Base-by-base conservation (phyloP, 495 filamentous ascomycete genomes). In the Tuber magnatum region DNA sequence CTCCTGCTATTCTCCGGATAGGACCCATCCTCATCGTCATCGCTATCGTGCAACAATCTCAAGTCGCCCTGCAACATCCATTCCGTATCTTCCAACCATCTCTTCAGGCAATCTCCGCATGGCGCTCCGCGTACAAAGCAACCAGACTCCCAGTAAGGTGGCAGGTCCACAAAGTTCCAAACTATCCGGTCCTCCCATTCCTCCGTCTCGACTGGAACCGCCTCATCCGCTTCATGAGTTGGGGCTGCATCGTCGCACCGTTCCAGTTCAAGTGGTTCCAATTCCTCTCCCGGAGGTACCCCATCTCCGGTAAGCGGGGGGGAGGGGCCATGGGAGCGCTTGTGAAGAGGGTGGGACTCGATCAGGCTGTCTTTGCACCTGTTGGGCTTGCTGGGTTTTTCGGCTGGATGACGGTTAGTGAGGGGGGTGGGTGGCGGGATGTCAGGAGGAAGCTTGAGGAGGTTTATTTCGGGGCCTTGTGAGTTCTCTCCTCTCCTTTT, bases 181-280 rank as follows among this genome's bases (percentile, higher is more conserved):
- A n/a, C n/a, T n/a, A n/a, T n/a, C n/a, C n/a, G n/a, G n/a, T n/a
- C n/a, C n/a, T n/a, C n/a, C n/a, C n/a, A n/a, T n/a, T n/a, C n/a
- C n/a, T n/a, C n/a, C n/a, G n/a, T 0, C 98, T 99, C 84, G 95
- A 98, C 83, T 98, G 98, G 81, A 94, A 97, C 84, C 89, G 96
- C 48, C 84, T 97, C 76, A 93, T 92, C 9, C 85, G 96, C 41
- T 99, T 99, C 86, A 97, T 97, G 91, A 90, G 91, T 0, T 99
- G 97, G 82, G 94, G 94, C 77, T 98, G 97, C 86, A 87, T 91
- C 80, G 96, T 98, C 91, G 93, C 96, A 18, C 96, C 95, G 10
- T 78, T 98, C n/a, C 94, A 97, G 83, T 97, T 96, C 85, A 91
- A 92, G 81, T 99, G 96, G 96, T 98, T 97, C 83, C 87, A 89